Conservation (phyloP, 139 green algal genomes). For the Chlorella sorokiniana region DNA sequence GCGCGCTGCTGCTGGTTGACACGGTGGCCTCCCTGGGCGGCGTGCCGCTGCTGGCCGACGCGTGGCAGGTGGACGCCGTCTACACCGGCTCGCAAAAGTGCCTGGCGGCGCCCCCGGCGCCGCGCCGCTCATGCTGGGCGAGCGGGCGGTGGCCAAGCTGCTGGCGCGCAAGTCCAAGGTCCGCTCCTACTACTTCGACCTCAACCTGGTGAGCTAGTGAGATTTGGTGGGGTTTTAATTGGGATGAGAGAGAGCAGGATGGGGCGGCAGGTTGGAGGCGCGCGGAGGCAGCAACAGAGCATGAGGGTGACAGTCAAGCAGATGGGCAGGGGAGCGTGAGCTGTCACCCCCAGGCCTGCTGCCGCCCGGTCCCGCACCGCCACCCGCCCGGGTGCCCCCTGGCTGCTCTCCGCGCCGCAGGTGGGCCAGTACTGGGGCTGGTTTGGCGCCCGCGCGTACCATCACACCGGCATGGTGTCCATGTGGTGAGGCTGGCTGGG, state of each 20-base stretch:
- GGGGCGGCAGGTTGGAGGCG: no score
- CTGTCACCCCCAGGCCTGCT: no score
- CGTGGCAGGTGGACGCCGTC: constrained; percentile 83
- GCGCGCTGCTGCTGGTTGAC: constrained; percentile 92
- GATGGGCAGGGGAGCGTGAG: no score
- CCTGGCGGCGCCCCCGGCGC: constrained; percentile 80
- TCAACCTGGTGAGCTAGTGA: constrained; percentile 91
- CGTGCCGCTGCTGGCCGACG: constrained; percentile 73
- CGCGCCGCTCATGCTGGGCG: constrained; percentile 75
- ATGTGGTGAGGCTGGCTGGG: no score
- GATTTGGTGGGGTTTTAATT: no score
- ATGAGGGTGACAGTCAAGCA: no score
- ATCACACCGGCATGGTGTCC: constrained; percentile 59
- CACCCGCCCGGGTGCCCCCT: no score
- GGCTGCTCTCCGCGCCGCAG: no score
- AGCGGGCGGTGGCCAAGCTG: constrained; percentile 81
- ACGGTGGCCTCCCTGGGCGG: constrained; percentile 89
- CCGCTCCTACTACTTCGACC: constrained; percentile 80
- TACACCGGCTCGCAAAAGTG: constrained; percentile 92
- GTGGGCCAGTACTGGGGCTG: constrained; percentile 56
- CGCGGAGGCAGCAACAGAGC: no score
- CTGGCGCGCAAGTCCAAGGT: constrained; percentile 72
- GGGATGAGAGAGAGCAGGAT: no score
- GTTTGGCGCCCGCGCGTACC: constrained; percentile 13
- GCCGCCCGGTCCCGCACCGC: no score